Base-by-base conservation (phyloP, 2,329 filamentous ascomycete species). In the Seiridium unicorne region DNA sequence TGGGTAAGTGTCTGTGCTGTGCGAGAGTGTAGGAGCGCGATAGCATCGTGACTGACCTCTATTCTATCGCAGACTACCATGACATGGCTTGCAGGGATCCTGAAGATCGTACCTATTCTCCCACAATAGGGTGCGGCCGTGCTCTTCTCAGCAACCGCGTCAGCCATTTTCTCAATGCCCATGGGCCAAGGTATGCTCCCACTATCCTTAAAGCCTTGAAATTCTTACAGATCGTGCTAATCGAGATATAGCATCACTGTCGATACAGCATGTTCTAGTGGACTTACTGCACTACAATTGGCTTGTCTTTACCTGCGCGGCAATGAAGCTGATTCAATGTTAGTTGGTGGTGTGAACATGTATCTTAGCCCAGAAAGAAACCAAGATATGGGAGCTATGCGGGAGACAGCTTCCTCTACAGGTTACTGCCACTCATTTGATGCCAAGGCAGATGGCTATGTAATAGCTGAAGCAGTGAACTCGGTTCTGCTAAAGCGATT, bases 381-480 rank as follows among this genome's bases (percentile, higher is more conserved):
- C 40, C 57, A 63, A 38, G 57, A 59, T 6, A 31, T 51, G 5
- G 60, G 63, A 38, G 58, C 57, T 34, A 70, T 72, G 44, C 60
- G 69, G 34, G 62, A 62, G 18, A 71, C 71, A 58, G 59, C 72
- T 5, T 69, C 67, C 10, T 65, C 67, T 3, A 67, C 69, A 32
- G 68, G 69, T 2, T 61, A 55, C 35, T 76, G 65, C 35, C 65
- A 68, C 13, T 66, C 65, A 26, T 79, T 73, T 58, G 79, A 81
- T 60, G 61, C 66, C 3, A 62, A 65, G 9, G 80, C 76, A 2
- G 70, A 78, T 60, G 82, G 82, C 0, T 84, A 83, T 62, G 78
- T 72, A 0, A 71, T 79, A 26, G 81, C 79, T 1, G 81, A 84
- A 62, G 81, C 80, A 3, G 69, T 76, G 3, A 76, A 70, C 0